Percentiles rank a stretch among this genome's conserved stretches.
These are phyloP conservation scores for Ogataea populi-albae DNA, from an alignment of 805 yeast species.

Conservation along the genomic window DNA sequence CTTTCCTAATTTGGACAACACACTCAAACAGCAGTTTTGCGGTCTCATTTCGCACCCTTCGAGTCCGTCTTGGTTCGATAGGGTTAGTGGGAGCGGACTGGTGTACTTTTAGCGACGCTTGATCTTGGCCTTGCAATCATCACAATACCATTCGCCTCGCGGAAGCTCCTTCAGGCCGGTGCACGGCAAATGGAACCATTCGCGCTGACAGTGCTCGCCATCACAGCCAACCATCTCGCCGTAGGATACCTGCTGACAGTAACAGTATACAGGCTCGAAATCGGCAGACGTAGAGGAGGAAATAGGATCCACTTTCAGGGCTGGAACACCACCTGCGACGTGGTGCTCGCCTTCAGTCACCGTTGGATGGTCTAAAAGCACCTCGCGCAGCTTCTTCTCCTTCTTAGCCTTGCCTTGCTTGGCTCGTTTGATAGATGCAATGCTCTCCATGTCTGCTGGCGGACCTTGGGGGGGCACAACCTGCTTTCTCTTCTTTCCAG, in stretches of 20 bases:
- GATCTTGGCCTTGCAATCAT: constrained; percentile 48
- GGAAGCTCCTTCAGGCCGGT: constrained; percentile 85
- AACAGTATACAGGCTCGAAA: constrained; percentile 84
- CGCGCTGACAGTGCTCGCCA: constrained; percentile 85
- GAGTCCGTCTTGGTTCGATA: too few species aligned
- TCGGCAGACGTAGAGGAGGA: constrained; percentile 16
- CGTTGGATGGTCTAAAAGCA: neutral
- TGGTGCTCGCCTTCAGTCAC: neutral
- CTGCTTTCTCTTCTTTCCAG: constrained; percentile 4
- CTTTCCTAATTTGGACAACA: constrained; percentile 7
- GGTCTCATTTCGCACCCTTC: too few species aligned
- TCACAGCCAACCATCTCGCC: constrained; percentile 99
- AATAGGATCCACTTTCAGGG: constrained; percentile 7
- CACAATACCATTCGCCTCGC: constrained; percentile 80
- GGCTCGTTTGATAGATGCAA: constrained; percentile 8
- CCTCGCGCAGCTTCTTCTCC: constrained; percentile 16
- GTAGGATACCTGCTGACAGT: constrained; percentile 93
- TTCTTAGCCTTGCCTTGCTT: constrained; percentile 19
- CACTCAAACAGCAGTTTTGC: too few species aligned
- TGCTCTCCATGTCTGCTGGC: constrained; percentile 1
- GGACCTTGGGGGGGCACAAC: neutral
- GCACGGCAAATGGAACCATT: constrained; percentile 96
- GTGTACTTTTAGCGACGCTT: constrained; percentile 5
- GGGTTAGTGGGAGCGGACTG: neutral
- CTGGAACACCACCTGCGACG: constrained; percentile 7